Evolutionary conservation across 1,139 yeast genomes (phyloP).

Genomic region (Taphrina deformans): DNA sequence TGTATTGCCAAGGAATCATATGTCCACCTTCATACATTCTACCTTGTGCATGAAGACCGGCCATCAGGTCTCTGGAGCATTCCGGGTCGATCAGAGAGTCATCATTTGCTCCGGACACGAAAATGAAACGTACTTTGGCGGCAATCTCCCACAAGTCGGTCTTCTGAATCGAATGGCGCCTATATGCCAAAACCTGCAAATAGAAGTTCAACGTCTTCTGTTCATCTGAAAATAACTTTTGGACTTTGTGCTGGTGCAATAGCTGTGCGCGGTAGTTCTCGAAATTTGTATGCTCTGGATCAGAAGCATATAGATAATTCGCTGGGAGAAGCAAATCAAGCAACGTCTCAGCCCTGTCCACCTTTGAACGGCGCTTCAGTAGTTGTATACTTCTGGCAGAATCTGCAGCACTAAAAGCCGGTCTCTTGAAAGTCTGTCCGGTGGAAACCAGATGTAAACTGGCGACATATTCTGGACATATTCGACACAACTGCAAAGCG

Average conservation of each 20-base stretch:
- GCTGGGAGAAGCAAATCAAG: slow-evolving; percentile 26
- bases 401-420: slow-evolving; percentile 4
- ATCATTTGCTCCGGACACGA: slow-evolving; percentile 21
- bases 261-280: slow-evolving; percentile 13
- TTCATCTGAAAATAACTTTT: slow-evolving; percentile 5
- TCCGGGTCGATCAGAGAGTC: slow-evolving; percentile 18
- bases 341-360: background rate
- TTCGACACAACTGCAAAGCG: slow-evolving; percentile 31
- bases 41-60: slow-evolving; percentile 23
- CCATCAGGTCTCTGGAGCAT: slow-evolving; percentile 25
- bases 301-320: slow-evolving; percentile 10
- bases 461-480: slow-evolving; percentile 28
- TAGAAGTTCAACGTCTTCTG: slow-evolving; percentile 17
- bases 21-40: slow-evolving; percentile 28
- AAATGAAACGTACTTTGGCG: slow-evolving; percentile 23
- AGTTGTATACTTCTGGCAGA: slow-evolving; percentile 6
- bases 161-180: slow-evolving; percentile 7
- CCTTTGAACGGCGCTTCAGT: slow-evolving; percentile 9
- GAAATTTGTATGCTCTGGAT: background rate
- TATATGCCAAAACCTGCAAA: slow-evolving; percentile 7
- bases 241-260: background rate
- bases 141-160: slow-evolving; percentile 26
- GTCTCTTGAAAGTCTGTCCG: slow-evolving; percentile 7
- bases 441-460: slow-evolving; percentile 21
- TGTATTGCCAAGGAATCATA: slow-evolving; percentile 21